Percentiles rank a stretch among this genome's conserved stretches.
Evolutionary conservation across 2,329 filamentous ascomycete genomes (phyloP).

Genomic region (Fusarium sp.): DNA sequence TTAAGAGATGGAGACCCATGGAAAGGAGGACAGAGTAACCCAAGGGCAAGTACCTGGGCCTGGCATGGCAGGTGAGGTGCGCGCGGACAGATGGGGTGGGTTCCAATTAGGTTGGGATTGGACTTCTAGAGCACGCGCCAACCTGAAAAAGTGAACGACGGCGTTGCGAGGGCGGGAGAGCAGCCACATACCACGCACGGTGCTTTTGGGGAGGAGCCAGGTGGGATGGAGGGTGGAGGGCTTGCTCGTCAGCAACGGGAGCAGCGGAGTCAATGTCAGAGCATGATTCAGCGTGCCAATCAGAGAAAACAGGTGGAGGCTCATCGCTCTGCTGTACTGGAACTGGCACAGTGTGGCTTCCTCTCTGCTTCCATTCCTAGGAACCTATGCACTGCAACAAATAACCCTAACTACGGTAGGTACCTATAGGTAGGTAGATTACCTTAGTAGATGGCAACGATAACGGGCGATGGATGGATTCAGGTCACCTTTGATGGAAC

Average conservation of each 20-base stretch:
- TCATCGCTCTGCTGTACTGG: slow-evolving; percentile 1
- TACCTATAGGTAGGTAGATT: too few species aligned
- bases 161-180: slow-evolving; percentile 33
- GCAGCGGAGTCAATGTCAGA: slow-evolving; percentile 21
- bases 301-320: slow-evolving; percentile 5
- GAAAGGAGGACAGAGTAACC: slow-evolving; percentile 40
- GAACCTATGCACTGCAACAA: neutral
- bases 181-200: slow-evolving; percentile 44
- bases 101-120: slow-evolving; percentile 35
- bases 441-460: neutral
- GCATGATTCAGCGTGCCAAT: slow-evolving; percentile 21
- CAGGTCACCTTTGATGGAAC: slow-evolving; percentile 9
- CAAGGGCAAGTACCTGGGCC: slow-evolving; percentile 23
- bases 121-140: slow-evolving; percentile 34
- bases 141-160: slow-evolving; percentile 33
- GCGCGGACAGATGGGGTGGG: slow-evolving; percentile 19
- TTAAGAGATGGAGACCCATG: slow-evolving; percentile 28
- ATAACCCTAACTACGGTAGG: neutral
- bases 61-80: slow-evolving; percentile 25
- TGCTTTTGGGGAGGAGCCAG: slow-evolving; percentile 35
- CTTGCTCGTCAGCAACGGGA: slow-evolving; percentile 32
- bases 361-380: neutral
- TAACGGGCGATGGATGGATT: slow-evolving; percentile 17
- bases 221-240: slow-evolving; percentile 37
- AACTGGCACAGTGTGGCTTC: slow-evolving; percentile 28